phyloP scores from a whole-genome alignment of 1,284 basidiomycete genomes.

The Wolfiporia cocos region DNA sequence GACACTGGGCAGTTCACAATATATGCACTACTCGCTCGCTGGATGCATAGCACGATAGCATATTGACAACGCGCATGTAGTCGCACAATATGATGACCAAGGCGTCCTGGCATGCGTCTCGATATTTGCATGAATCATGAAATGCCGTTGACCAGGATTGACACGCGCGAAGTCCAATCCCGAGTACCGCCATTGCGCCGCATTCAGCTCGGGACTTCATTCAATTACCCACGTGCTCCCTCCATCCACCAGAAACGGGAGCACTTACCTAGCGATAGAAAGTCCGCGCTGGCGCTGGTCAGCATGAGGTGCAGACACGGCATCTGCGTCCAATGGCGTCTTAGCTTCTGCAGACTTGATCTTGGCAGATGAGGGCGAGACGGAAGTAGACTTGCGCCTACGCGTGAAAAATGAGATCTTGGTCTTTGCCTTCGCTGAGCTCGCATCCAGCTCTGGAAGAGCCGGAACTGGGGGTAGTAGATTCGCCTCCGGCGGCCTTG shows the following conservation, averaged over 20 bases:
- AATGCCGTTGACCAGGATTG: no score
- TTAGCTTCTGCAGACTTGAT: constrained; percentile 9
- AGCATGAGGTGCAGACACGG: constrained; percentile 7
- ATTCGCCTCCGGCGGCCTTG: constrained; percentile 11
- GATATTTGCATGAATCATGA: no score
- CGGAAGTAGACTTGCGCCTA: constrained; percentile 21
- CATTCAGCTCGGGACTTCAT: no score
- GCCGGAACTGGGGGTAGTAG: constrained; percentile 14
- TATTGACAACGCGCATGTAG: no score
- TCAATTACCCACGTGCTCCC: no score
- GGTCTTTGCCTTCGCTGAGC: constrained; percentile 19
- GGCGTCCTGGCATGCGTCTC: no score
- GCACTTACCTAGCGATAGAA: constrained; percentile 4
- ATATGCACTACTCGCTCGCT: no score
- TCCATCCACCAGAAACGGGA: background rate
- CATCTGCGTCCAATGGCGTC: constrained; percentile 3
- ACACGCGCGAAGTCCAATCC: no score
- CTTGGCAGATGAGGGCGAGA: constrained; percentile 17
- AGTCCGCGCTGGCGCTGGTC: background rate
- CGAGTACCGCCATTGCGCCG: no score
- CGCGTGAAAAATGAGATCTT: constrained; percentile 23
- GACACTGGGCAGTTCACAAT: no score
- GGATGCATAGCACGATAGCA: no score
- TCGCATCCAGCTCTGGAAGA: constrained; percentile 7
- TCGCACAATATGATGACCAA: no score